Evolutionary conservation across 75 land plant species (phyloP).

Genomic region (Pinus tabuliformis): DNA sequence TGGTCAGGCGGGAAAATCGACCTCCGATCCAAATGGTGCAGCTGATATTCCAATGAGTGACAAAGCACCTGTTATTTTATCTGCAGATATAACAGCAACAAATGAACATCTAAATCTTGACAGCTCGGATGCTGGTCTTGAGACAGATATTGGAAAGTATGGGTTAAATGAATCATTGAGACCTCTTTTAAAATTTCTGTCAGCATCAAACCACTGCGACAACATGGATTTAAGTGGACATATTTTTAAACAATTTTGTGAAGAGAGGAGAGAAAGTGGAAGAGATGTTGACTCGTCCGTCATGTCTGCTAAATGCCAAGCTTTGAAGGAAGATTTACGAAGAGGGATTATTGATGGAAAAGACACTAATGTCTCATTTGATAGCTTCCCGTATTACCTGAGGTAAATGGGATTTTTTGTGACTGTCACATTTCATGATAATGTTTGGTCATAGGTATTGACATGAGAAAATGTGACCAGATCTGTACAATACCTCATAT

Average conservation of each 20-base stretch:
- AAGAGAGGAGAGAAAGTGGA: constrained; percentile 4
- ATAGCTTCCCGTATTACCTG: constrained; percentile 63
- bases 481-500: constrained; percentile 13
- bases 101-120: constrained; percentile 26
- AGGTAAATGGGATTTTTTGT: constrained; percentile 26
- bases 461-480: constrained; percentile 26
- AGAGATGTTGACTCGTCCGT: constrained; percentile 12
- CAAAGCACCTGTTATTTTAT: constrained; percentile 12
- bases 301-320: constrained; percentile 35
- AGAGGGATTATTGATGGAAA: constrained; percentile 34
- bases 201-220: too few species aligned
- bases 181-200: too few species aligned
- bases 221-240: not conserved
- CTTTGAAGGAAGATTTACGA: constrained; percentile 44
- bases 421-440: too few species aligned
- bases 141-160: not conserved
- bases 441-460: constrained; percentile 4
- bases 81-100: constrained; percentile 21
- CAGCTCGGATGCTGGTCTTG: not conserved
- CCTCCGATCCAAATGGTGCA: constrained; percentile 21
- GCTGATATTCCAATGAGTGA: constrained; percentile 21
- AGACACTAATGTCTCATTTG: constrained; percentile 53
- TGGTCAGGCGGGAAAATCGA: constrained; percentile 19
- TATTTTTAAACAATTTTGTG: constrained; percentile 9
- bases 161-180: too few species aligned